Base-by-base conservation (phyloP, 1,139 yeast genomes). In the Candida sp. region DNA sequence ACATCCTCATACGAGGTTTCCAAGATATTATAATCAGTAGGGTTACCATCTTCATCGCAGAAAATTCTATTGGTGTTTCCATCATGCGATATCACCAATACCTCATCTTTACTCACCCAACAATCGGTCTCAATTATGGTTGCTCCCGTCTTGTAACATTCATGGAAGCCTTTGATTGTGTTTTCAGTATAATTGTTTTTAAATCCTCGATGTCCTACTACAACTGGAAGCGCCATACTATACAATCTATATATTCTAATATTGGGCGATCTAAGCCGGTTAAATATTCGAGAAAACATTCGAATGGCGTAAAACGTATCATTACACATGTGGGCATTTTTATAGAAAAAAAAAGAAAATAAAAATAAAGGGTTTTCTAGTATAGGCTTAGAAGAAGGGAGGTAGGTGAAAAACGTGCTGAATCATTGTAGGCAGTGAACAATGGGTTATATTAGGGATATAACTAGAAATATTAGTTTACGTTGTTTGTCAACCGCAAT, bases 101-200 rank as follows among this genome's bases (percentile, higher is more conserved):
- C 77, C 9, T 84, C 81, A 62, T 93, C 99, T 5, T 66, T 64
- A 2, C 95, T 73, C 44, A 89, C 70, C 71, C 91, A 96, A 39
- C 91, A 70, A 61, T 93, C 97, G 6, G 96, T 84, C 61, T 91
- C 98, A 35, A 93, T 75, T 8, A 81, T 76, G 21, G 79, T 76
- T 23, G 87, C 90, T 0, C 93, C 93, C 19, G 80, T 74, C 15
- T 75, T 79, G 40, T 75, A 76, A 21, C 96, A 95, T 43, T 82
- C 82, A 19, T 79, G 68, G 62, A 88, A 87, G 2, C 96, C 90
- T 2, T 70, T 56, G 15, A 89, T 52, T 4, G 97, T 86, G 62
- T 91, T 91, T 58, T 91, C 98, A 4, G 95, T 87, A 53, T 66
- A 84, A 44, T 73, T 66, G 30, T 78, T 80, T 45, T 84, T 82